Evolutionary conservation across 1,284 basidiomycete species (phyloP).

Genomic region (Hypsizygus ulmarius): DNA sequence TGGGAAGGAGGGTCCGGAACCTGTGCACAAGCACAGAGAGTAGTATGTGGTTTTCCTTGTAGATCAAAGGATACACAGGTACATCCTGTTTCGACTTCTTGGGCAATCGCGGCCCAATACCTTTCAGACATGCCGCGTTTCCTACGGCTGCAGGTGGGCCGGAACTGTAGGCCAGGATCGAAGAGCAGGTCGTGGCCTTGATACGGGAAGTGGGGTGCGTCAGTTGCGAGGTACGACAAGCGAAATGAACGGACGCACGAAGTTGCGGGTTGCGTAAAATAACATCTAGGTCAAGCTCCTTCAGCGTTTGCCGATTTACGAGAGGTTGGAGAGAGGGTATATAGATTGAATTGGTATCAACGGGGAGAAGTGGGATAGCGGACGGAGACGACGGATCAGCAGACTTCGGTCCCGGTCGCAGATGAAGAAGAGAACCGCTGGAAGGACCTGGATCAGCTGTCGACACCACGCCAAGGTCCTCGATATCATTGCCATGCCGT

Average conservation of each 20-base stretch:
- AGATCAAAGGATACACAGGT: conserved; percentile 79
- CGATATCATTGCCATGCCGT: conserved; percentile 44
- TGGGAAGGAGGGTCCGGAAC: conserved; percentile 37
- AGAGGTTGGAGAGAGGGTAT: conserved; percentile 73
- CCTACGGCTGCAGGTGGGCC: conserved; percentile 65
- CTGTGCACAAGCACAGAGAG: conserved; percentile 57
- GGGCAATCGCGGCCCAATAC: conserved; percentile 83
- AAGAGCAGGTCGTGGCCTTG: conserved; percentile 89
- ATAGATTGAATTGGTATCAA: conserved; percentile 55
- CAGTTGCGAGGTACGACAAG: conserved; percentile 13
- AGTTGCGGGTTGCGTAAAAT: conserved; percentile 90
- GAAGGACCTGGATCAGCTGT: conserved; percentile 46
- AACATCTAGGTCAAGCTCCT: conserved; percentile 81
- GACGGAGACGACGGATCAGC: conserved; percentile 25
- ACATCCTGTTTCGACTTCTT: conserved; percentile 80
- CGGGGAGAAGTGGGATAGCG: conserved; percentile 32
- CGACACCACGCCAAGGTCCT: conserved; percentile 51
- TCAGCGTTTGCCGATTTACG: conserved; percentile 81
- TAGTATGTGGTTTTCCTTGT: conserved; percentile 47
- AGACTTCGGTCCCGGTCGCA: conserved; percentile 26
- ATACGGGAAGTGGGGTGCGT: conserved; percentile 15
- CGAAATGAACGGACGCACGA: conserved; percentile 50
- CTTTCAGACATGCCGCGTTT: conserved; percentile 76
- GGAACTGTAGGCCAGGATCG: conserved; percentile 73
- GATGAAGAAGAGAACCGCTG: conserved; percentile 39